Percentiles rank a stretch among this genome's conserved stretches.
These are phyloP conservation scores for Russula emetica DNA, from an alignment of 768 basidiomycete genomes.

Conservation along the genomic window DNA sequence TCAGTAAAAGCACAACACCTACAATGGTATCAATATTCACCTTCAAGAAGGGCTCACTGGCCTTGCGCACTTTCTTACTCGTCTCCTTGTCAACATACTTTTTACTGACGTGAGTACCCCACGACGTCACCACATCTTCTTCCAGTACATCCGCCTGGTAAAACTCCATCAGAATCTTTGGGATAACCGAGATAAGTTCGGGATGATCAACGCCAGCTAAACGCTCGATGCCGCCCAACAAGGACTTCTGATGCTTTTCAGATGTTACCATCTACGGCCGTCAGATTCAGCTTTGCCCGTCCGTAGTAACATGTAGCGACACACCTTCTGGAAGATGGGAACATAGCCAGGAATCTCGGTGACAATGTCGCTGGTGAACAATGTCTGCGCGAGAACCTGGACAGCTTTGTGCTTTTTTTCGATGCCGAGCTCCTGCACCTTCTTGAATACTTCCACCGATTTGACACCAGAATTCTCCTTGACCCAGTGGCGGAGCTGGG, in stretches of 20 bases:
- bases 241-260: conserved; percentile 93
- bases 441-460: conserved; percentile 73
- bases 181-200: conserved; percentile 64
- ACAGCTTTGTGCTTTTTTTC: conserved; percentile 94
- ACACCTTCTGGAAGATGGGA: conserved; percentile 71
- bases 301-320: conserved; percentile 30
- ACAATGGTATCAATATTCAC: conserved; percentile 37
- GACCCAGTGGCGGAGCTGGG: conserved; percentile 79
- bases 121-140: conserved; percentile 83
- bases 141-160: conserved; percentile 92
- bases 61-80: conserved; percentile 94
- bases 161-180: conserved; percentile 90
- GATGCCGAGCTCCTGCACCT: conserved; percentile 85
- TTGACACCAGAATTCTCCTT: conserved; percentile 61
- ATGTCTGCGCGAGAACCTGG: conserved; percentile 72
- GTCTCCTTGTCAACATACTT: conserved; percentile 95
- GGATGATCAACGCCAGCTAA: conserved; percentile 72
- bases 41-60: conserved; percentile 92
- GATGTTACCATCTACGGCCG: conserved; percentile 71
- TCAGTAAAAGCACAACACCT: conserved; percentile 6
- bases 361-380: conserved; percentile 74
- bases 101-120: conserved; percentile 96
- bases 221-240: conserved; percentile 91
- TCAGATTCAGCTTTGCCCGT: neutral
- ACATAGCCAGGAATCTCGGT: conserved; percentile 61